A percentile compares a stretch with the other conserved stretches of the same genome.
phyloP scores from a whole-genome alignment of 31 red algal species.

The Odonthalia washingtoniensis region DNA sequence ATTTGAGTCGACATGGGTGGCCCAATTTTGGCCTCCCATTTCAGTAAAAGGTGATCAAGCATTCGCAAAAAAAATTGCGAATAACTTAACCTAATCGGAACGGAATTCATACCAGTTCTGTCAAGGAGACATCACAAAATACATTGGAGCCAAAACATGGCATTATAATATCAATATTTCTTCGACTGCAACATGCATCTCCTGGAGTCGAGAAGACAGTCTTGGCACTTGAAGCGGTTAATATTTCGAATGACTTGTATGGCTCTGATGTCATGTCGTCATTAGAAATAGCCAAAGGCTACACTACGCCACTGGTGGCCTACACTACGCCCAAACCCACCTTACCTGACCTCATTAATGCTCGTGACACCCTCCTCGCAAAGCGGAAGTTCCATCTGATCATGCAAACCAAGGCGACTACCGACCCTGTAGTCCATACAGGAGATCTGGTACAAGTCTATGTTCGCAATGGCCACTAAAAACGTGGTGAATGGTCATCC shows the following conservation, averaged over 20 bases:
- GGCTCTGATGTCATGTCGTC: neutral
- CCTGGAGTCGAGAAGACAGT: neutral
- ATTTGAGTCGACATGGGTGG: no score
- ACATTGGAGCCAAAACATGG: neutral
- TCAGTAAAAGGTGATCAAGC: no score
- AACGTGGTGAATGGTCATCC: neutral
- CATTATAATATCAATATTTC: neutral
- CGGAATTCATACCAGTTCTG: no score
- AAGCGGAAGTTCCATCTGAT: neutral
- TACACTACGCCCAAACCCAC: neutral
- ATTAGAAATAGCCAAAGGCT: no score
- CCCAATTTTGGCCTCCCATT: no score
- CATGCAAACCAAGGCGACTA: neutral
- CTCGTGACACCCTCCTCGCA: neutral
- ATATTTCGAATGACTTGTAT: constrained; percentile 17
- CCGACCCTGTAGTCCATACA: neutral
- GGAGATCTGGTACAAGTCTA: neutral
- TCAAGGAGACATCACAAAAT: no score
- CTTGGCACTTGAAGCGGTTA: neutral
- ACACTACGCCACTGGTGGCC: neutral
- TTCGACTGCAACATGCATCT: neutral
- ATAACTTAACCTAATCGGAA: no score
- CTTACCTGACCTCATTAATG: neutral
- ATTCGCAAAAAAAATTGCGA: no score
- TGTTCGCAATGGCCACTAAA: neutral